Evolutionary conservation across 169 alveolate species (phyloP).

Genomic region (Plasmodium inui): DNA sequence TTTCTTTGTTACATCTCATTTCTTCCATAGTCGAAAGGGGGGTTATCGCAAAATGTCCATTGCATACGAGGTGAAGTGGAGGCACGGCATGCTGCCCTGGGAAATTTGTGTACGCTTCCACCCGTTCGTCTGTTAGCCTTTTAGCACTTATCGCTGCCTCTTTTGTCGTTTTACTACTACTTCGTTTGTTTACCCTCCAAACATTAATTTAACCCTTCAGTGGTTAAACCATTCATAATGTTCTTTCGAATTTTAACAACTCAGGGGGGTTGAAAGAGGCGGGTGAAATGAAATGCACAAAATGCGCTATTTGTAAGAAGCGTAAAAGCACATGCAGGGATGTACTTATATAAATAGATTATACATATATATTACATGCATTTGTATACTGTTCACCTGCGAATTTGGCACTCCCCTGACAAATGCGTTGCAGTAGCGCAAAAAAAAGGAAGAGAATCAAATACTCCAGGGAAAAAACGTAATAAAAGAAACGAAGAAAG

Average conservation of each 20-base stretch:
- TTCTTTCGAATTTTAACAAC: conserved; percentile 15
- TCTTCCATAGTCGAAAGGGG: conserved; percentile 53
- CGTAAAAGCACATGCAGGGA: not conserved
- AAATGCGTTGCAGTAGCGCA: not conserved
- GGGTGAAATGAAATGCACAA: not conserved
- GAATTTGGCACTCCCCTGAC: not conserved
- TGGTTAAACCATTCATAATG: conserved; percentile 36
- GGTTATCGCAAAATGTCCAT: conserved; percentile 33
- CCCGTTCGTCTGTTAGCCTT: not conserved
- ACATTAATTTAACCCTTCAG: conserved; percentile 15
- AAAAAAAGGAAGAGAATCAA: not conserved
- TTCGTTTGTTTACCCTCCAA: not conserved
- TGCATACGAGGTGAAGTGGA: conserved; percentile 13
- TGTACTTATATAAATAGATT: not conserved
- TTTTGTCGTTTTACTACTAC: not conserved
- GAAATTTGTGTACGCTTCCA: not conserved
- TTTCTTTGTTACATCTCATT: conserved; percentile 66
- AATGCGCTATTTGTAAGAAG: not conserved
- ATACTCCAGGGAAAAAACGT: not conserved
- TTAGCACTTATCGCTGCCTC: not conserved
- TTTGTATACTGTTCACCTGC: not conserved
- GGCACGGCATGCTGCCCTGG: conserved; percentile 3
- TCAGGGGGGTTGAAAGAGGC: not conserved
- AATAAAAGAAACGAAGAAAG: not conserved
- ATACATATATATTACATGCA: not conserved